phyloP scores from a whole-genome alignment of 768 basidiomycete species.

The Suillus brevipes region DNA sequence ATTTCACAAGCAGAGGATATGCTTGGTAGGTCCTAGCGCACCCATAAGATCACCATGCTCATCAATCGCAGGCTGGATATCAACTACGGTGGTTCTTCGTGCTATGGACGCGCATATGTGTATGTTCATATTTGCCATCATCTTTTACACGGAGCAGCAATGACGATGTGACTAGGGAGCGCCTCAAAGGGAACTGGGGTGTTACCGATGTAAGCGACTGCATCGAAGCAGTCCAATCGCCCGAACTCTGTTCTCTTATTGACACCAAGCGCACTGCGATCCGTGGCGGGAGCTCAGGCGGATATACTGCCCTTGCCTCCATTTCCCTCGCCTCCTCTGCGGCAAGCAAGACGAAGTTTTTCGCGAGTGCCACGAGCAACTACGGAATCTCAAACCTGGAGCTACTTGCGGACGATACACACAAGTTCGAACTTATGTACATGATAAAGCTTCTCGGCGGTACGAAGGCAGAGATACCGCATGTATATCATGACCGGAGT shows the following conservation, averaged over 20 bases:
- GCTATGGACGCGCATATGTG: conserved; percentile 71
- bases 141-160: conserved; percentile 62
- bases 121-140: conserved; percentile 20
- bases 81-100: conserved; percentile 74
- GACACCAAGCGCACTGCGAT: conserved; percentile 67
- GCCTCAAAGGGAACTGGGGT: conserved; percentile 71
- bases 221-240: conserved; percentile 49
- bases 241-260: conserved; percentile 45
- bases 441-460: conserved; percentile 66
- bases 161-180: conserved; percentile 53
- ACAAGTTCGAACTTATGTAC: conserved; percentile 70
- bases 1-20: conserved; percentile 70
- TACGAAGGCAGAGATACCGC: conserved; percentile 47
- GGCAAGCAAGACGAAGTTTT: conserved; percentile 55
- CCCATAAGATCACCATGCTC: background rate
- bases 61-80: conserved; percentile 49
- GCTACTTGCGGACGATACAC: conserved; percentile 58
- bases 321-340: conserved; percentile 47
- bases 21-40: conserved; percentile 44
- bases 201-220: conserved; percentile 71
- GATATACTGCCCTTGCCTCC: conserved; percentile 62
- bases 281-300: conserved; percentile 74
- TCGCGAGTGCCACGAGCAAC: conserved; percentile 64
- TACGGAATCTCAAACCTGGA: conserved; percentile 71
- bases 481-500: conserved; percentile 59